Percentiles rank a stretch among this genome's conserved stretches.
These are phyloP conservation scores for Phytophthora cactorum DNA, from an alignment of 352 stramenopile genomes.

Conservation along the genomic window DNA sequence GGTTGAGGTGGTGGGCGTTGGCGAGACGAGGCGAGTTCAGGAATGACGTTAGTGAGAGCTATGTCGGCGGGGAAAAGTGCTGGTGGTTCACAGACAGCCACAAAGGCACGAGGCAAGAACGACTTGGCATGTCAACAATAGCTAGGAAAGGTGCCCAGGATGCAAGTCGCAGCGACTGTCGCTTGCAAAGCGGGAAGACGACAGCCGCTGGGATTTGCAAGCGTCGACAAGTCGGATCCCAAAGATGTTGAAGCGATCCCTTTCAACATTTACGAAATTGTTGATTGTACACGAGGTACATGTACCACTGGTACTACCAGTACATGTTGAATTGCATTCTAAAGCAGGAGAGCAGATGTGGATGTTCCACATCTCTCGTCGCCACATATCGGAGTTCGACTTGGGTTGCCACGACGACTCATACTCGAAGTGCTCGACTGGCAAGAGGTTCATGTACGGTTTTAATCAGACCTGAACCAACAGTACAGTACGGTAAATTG, in stretches of 20 bases:
- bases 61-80: constrained; percentile 13
- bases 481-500: no score
- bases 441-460: no score
- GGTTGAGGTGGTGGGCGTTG: neutral
- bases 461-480: no score
- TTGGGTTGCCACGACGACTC: no score
- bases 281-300: constrained; percentile 2
- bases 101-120: constrained; percentile 7
- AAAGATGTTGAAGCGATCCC: neutral
- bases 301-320: neutral
- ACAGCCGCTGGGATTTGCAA: constrained; percentile 12
- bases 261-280: constrained; percentile 9
- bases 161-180: neutral
- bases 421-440: no score
- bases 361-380: no score
- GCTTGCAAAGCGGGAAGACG: constrained; percentile 6
- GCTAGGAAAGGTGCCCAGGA: neutral
- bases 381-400: no score
- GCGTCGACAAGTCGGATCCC: constrained; percentile 10
- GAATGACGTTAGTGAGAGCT: constrained; percentile 19
- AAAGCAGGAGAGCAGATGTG: no score
- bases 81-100: constrained; percentile 25
- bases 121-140: neutral
- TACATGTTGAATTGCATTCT: neutral
- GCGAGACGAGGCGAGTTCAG: constrained; percentile 15